A percentile compares a stretch with the other conserved stretches of the same genome.
phyloP scores from a whole-genome alignment of 2,329 filamentous ascomycete genomes.

The Paraphaeosphaeria minitans region DNA sequence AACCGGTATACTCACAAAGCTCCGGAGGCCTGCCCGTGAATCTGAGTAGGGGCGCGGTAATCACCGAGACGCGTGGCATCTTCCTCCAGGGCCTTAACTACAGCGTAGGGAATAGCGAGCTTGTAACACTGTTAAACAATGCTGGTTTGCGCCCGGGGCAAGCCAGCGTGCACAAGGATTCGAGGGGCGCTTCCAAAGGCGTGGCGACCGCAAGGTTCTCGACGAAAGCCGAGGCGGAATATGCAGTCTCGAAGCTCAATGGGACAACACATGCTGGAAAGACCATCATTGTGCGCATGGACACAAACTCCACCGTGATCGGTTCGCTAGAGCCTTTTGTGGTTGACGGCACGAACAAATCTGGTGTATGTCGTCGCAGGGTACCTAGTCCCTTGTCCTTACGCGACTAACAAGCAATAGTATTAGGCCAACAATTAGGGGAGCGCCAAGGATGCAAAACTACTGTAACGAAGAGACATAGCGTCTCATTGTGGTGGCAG shows the following conservation, averaged over 20 bases:
- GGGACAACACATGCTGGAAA: constrained; percentile 35
- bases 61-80: constrained; percentile 46
- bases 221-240: constrained; percentile 37
- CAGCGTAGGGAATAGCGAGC: constrained; percentile 30
- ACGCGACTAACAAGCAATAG: constrained; percentile 19
- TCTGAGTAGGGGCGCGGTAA: constrained; percentile 39
- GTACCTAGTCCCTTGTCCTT: not conserved
- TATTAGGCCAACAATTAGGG: constrained; percentile 10
- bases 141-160: constrained; percentile 30
- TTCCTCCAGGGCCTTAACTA: constrained; percentile 43
- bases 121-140: constrained; percentile 32
- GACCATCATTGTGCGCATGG: constrained; percentile 40
- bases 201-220: constrained; percentile 40
- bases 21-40: constrained; percentile 45
- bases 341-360: constrained; percentile 35
- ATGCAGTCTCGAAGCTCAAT: constrained; percentile 36
- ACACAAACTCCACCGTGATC: constrained; percentile 42
- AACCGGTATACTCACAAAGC: constrained; percentile 38
- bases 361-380: constrained; percentile 21
- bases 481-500: not conserved
- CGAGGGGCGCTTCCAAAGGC: constrained; percentile 36
- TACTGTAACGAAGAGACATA: not conserved
- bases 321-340: constrained; percentile 37
- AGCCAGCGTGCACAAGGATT: constrained; percentile 32
- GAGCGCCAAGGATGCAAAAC: not conserved